Evolutionary conservation across 805 yeast genomes (phyloP).

Genomic region (Schwanniomyces sp.): DNA sequence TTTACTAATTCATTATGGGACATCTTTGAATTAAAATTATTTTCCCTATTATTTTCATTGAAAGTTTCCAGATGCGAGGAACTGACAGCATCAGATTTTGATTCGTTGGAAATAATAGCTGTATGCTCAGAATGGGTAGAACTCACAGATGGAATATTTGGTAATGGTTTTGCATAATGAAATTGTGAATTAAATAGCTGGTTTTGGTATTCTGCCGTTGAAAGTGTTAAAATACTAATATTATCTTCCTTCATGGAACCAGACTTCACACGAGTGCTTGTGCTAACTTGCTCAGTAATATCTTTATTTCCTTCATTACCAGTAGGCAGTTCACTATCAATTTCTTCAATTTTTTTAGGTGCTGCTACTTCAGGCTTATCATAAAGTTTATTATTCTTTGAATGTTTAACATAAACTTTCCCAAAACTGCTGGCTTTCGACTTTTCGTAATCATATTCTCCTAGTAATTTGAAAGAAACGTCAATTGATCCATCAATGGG

Average conservation of each 20-base stretch:
- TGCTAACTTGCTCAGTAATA: not conserved
- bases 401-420: constrained; percentile 41
- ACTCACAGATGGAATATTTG: constrained; percentile 10
- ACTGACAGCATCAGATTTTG: not conserved
- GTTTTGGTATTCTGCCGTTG: constrained; percentile 40
- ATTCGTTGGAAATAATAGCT: not conserved
- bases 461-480: constrained; percentile 61
- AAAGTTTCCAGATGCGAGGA: not conserved
- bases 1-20: constrained; percentile 31
- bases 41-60: not conserved
- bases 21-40: constrained; percentile 8
- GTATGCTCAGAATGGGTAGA: not conserved
- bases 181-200: constrained; percentile 38
- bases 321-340: not conserved
- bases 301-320: not conserved
- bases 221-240: constrained; percentile 30
- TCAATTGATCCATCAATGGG: constrained; percentile 83
- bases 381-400: not conserved
- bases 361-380: not conserved
- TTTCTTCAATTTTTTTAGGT: not conserved
- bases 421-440: constrained; percentile 43
- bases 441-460: constrained; percentile 62
- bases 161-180: constrained; percentile 15
- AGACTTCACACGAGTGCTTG: not conserved
- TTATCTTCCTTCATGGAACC: constrained; percentile 14